Evolutionary conservation across 805 yeast species (phyloP).

Genomic region (Myxozyma melibiosi): DNA sequence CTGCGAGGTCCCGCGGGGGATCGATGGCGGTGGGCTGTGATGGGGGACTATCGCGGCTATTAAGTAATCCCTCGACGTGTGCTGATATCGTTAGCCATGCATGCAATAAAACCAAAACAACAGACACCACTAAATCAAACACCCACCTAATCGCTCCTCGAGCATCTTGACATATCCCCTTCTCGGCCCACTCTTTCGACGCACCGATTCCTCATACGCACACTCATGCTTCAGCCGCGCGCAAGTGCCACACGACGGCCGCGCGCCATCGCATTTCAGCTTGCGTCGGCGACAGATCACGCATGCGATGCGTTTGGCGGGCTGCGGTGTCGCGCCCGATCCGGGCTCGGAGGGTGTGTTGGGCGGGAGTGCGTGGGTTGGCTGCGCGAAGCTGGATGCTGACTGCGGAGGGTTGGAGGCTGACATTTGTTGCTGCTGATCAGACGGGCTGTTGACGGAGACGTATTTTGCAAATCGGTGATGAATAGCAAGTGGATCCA

Average conservation of each 20-base stretch:
- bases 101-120: no score
- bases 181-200: slow-evolving; percentile 41
- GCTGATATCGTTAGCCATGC: slow-evolving; percentile 6
- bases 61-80: slow-evolving; percentile 25
- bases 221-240: slow-evolving; percentile 37
- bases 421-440: slow-evolving; percentile 5
- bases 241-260: slow-evolving; percentile 43
- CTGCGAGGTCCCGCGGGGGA: no score
- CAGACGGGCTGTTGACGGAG: not conserved
- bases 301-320: slow-evolving; percentile 37
- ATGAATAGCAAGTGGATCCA: no score
- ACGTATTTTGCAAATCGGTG: no score
- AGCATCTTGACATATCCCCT: slow-evolving; percentile 42
- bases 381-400: slow-evolving; percentile 1
- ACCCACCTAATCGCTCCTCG: slow-evolving; percentile 38
- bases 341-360: not conserved
- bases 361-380: not conserved
- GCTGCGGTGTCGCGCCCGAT: not conserved
- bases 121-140: not conserved
- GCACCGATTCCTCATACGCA: slow-evolving; percentile 38
- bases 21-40: no score
- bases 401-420: slow-evolving; percentile 3
- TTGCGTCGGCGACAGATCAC: slow-evolving; percentile 41
- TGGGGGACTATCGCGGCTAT: no score
- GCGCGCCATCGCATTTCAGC: slow-evolving; percentile 41